A percentile compares a stretch with the other conserved stretches of the same genome.
Evolutionary conservation across 768 basidiomycete genomes (phyloP).

Genomic region (Amanita thiersii): DNA sequence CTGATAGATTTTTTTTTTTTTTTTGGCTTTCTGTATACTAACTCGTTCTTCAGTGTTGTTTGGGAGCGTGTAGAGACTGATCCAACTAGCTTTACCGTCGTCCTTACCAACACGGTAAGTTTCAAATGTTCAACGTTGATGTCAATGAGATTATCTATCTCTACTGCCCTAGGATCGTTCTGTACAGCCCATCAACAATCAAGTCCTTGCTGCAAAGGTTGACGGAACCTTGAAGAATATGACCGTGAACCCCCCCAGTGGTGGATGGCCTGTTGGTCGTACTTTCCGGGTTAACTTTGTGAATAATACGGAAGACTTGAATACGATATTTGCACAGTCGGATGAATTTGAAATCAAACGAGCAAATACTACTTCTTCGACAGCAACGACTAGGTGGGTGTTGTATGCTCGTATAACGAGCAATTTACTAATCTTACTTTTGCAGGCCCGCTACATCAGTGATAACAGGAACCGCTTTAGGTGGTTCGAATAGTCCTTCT

Average conservation of each 20-base stretch:
- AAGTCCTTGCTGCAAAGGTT: constrained; percentile 50
- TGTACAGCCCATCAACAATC: constrained; percentile 23
- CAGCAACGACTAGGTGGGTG: constrained; percentile 17
- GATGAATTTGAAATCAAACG: constrained; percentile 40
- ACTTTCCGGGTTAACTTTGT: constrained; percentile 72
- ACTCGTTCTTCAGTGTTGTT: constrained; percentile 25
- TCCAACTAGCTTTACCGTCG: constrained; percentile 53
- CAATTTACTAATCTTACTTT: too few relatives aligned
- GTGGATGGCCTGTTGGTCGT: constrained; percentile 56
- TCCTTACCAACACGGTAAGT: constrained; percentile 58
- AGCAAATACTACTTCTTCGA: constrained; percentile 15
- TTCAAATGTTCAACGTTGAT: neutral
- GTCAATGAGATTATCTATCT: constrained; percentile 6
- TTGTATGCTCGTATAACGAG: neutral
- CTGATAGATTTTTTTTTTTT: too few relatives aligned
- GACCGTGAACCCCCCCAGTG: constrained; percentile 44
- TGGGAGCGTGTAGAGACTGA: constrained; percentile 70
- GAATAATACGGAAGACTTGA: constrained; percentile 32
- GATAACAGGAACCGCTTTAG: neutral
- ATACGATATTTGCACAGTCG: constrained; percentile 67
- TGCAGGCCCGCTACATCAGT: neutral
- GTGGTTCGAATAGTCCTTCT: neutral
- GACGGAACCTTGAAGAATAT: constrained; percentile 34
- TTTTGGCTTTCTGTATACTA: constrained; percentile 1
- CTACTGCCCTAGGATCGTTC: constrained; percentile 22